Percentiles rank a stretch among this genome's conserved stretches.
These are phyloP conservation scores for Leptomonas pyrrhocoris DNA, from an alignment of 208 protist genomes.

Conservation along the genomic window DNA sequence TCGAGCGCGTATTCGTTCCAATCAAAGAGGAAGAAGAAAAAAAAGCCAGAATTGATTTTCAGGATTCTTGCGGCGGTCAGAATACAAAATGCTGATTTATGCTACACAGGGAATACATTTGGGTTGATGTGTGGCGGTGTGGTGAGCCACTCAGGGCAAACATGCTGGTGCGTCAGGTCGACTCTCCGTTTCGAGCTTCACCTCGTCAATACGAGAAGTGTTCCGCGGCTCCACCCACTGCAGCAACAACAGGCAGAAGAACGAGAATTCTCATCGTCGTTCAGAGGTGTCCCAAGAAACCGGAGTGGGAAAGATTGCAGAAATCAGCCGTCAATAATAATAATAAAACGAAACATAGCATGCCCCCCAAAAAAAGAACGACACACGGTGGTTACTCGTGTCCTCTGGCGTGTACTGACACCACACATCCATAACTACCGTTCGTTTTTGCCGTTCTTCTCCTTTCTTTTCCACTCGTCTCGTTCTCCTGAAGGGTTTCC, in stretches of 20 bases:
- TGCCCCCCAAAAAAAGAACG: not conserved
- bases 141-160: no score
- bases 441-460: no score
- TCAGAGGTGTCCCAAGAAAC: not conserved
- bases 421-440: not conserved
- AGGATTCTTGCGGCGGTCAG: not conserved
- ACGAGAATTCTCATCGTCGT: not conserved
- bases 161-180: not conserved
- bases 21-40: constrained; percentile 4
- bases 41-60: not conserved
- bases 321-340: no score
- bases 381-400: not conserved
- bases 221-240: no score
- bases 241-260: not conserved
- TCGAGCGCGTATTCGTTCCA: not conserved
- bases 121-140: no score
- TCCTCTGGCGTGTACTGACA: no score
- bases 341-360: not conserved
- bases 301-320: no score
- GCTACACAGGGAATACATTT: not conserved
- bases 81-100: not conserved
- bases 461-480: no score
- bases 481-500: no score
- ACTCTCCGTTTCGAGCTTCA: not conserved
- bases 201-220: not conserved